These are phyloP conservation scores for Gracilaria caudata DNA, from an alignment of 23 red algal genomes.

Conservation along the genomic window DNA sequence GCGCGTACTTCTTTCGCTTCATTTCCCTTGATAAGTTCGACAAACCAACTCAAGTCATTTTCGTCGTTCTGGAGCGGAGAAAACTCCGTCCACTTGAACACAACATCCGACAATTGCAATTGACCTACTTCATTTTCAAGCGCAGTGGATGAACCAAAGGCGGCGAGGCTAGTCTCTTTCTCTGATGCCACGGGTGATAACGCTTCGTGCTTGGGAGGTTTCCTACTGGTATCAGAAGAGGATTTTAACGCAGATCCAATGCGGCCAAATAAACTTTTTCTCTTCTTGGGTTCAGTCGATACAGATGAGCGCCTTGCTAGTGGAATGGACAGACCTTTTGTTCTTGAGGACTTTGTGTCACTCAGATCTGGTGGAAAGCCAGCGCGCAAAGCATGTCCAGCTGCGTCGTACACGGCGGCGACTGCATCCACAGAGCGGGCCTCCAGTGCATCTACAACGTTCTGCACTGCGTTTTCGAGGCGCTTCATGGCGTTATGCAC, in stretches of 20 bases:
- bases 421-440: slow-evolving; percentile 41
- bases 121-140: slow-evolving; percentile 13
- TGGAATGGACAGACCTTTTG: slow-evolving; percentile 6
- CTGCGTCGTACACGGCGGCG: slow-evolving; percentile 55
- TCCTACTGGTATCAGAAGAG: slow-evolving; percentile 10
- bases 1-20: slow-evolving; percentile 26
- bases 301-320: slow-evolving; percentile 8
- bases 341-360: slow-evolving; percentile 1
- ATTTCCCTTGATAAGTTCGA: slow-evolving; percentile 25
- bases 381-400: slow-evolving; percentile 45
- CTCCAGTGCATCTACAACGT: slow-evolving; percentile 8
- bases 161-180: neutral
- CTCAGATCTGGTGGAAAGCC: slow-evolving; percentile 6
- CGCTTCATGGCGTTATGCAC: slow-evolving; percentile 42
- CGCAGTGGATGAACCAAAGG: slow-evolving; percentile 24
- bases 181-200: slow-evolving; percentile 4
- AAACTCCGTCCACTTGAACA: slow-evolving; percentile 54
- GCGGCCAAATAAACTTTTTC: slow-evolving; percentile 52
- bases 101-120: slow-evolving; percentile 30
- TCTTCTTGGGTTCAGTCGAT: slow-evolving; percentile 47
- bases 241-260: slow-evolving; percentile 45
- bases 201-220: neutral
- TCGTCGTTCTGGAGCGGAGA: slow-evolving; percentile 6
- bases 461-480: slow-evolving; percentile 32
- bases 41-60: slow-evolving; percentile 36